phyloP scores from a whole-genome alignment of 148 eudicot species.

The Beta vulgaris region DNA sequence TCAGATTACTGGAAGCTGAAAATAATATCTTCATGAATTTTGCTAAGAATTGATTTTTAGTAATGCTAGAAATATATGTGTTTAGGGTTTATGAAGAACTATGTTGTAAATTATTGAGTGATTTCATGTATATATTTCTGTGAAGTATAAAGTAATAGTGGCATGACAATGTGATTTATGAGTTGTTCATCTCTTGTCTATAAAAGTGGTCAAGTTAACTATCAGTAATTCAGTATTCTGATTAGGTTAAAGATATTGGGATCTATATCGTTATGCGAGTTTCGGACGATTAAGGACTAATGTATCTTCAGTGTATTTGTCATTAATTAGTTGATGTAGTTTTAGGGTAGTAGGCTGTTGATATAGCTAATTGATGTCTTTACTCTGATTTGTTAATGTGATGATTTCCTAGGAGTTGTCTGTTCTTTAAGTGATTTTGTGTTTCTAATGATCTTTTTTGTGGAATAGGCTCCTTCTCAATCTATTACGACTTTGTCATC shows the following conservation, averaged over 20 bases:
- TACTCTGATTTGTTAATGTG: not conserved
- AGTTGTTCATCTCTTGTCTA: not conserved
- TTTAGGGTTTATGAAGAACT: not conserved
- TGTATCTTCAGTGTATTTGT: not conserved
- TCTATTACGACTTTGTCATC: conserved; percentile 53
- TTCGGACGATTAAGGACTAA: not conserved
- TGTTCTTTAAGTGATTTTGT: conserved; percentile 1
- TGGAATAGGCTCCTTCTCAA: conserved; percentile 58
- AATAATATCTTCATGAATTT: not conserved
- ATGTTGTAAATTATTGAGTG: too few relatives aligned
- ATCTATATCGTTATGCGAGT: too few relatives aligned
- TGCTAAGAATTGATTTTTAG: not conserved
- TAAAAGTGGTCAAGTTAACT: too few relatives aligned
- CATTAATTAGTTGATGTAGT: not conserved
- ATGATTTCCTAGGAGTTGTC: not conserved
- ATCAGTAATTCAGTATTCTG: too few relatives aligned
- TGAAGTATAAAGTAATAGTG: too few relatives aligned
- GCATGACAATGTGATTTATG: not conserved
- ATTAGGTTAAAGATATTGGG: too few relatives aligned
- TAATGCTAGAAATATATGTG: not conserved
- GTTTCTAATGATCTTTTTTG: not conserved
- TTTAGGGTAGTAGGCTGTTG: not conserved
- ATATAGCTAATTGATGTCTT: not conserved
- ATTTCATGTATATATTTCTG: too few relatives aligned
- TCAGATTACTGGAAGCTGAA: not conserved